Conservation (phyloP, 257 asterid species). For the Solanum sitiens region DNA sequence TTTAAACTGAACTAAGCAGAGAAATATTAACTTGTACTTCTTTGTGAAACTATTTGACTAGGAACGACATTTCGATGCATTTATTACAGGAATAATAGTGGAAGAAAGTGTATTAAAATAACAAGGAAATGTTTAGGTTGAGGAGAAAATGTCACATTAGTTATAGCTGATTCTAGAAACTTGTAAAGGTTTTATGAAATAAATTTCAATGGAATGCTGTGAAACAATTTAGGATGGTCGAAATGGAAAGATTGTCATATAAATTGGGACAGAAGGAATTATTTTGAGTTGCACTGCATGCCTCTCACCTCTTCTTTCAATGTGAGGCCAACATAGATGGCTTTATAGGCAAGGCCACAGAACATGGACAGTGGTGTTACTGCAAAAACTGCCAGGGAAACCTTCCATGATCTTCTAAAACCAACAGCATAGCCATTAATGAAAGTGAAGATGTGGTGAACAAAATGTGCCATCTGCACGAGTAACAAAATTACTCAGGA, state of each 20-base stretch:
- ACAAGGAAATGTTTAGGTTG: neutral
- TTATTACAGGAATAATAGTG: neutral
- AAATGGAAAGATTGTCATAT: neutral
- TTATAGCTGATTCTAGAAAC: neutral
- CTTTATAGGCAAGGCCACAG: conserved; percentile 79
- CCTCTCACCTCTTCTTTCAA: conserved; percentile 69
- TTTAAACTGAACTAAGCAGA: neutral
- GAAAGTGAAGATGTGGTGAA: conserved; percentile 76
- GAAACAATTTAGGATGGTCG: neutral
- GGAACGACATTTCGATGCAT: neutral
- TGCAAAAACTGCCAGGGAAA: conserved; percentile 67
- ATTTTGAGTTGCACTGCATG: neutral
- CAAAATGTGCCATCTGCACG: conserved; percentile 76
- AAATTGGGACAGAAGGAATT: neutral
- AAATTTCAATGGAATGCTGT: neutral
- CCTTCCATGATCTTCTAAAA: conserved; percentile 53
- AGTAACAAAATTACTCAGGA: neutral
- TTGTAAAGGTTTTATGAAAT: neutral
- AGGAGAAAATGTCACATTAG: neutral
- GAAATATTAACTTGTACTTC: neutral
- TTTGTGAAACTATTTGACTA: neutral
- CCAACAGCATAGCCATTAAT: conserved; percentile 67
- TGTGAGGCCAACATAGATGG: conserved; percentile 66
- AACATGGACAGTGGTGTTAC: conserved; percentile 81
- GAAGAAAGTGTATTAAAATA: neutral